Percentiles rank a stretch among this genome's conserved stretches.
Evolutionary conservation across 257 asterid species (phyloP).

Genomic region (Buddleja alternifolia): DNA sequence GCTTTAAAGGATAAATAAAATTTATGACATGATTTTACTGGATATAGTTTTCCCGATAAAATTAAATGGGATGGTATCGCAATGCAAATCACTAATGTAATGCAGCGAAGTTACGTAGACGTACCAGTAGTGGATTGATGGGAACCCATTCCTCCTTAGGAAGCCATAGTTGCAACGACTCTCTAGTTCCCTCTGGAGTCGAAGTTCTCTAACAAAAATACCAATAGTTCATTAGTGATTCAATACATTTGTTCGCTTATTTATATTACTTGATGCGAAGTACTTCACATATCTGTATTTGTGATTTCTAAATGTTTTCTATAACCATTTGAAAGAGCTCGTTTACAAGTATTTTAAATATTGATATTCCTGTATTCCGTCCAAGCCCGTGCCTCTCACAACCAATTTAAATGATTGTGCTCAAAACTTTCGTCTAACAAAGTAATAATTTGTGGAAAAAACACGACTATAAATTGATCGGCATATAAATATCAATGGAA

Average conservation of each 20-base stretch:
- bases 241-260: constrained; percentile 9
- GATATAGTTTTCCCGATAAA: not conserved
- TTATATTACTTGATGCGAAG: too few species aligned
- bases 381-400: too few species aligned
- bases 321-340: too few species aligned
- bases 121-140: constrained; percentile 94
- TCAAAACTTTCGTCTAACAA: too few species aligned
- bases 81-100: not conserved
- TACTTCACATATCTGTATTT: too few species aligned
- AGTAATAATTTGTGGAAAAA: too few species aligned
- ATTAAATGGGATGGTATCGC: not conserved
- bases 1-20: not conserved
- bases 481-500: not conserved
- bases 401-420: too few species aligned
- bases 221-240: not conserved
- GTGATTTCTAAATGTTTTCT: too few species aligned
- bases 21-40: not conserved
- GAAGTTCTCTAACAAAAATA: constrained; percentile 58
- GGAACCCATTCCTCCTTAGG: constrained; percentile 98
- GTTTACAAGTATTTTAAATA: too few species aligned
- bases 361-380: too few species aligned
- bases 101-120: constrained; percentile 17
- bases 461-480: too few species aligned
- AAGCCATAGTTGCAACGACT: constrained; percentile 93
- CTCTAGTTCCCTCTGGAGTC: constrained; percentile 86